Evolutionary conservation across 2,329 filamentous ascomycete species (phyloP).

Genomic region (Scedosporium dehoogii): DNA sequence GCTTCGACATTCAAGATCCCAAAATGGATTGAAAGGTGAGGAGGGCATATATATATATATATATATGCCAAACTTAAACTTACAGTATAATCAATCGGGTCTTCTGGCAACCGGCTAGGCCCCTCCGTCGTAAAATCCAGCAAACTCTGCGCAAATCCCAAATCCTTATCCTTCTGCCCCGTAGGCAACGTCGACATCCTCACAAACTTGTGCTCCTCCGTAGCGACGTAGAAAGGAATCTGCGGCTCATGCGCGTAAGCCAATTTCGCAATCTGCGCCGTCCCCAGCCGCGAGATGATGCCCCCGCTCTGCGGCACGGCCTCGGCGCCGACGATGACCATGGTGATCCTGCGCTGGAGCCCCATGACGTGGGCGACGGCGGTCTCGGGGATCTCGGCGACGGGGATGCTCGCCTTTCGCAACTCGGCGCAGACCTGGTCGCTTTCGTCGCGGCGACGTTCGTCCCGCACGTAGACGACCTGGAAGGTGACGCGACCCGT

Average conservation of each 20-base stretch:
- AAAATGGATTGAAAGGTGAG: not conserved
- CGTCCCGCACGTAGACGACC: conserved; percentile 69
- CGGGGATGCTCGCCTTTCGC: conserved; percentile 64
- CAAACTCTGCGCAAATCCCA: conserved; percentile 69
- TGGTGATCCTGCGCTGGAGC: conserved; percentile 46
- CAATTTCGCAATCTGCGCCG: conserved; percentile 75
- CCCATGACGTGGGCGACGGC: conserved; percentile 73
- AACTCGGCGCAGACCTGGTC: conserved; percentile 62
- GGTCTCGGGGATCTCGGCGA: conserved; percentile 47
- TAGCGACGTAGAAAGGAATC: conserved; percentile 80
- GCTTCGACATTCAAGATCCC: not conserved
- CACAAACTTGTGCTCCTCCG: conserved; percentile 95
- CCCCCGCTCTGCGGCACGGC: conserved; percentile 92
- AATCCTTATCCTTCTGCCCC: conserved; percentile 56
- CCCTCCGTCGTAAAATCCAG: conserved; percentile 58
- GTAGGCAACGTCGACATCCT: conserved; percentile 61
- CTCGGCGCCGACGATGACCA: conserved; percentile 62
- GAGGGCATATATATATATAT: conserved; percentile 6
- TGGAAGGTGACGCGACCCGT: conserved; percentile 57
- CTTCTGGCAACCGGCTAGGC: conserved; percentile 32
- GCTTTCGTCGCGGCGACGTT: conserved; percentile 48
- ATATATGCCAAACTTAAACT: conserved; percentile 23
- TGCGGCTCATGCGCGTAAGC: conserved; percentile 49
- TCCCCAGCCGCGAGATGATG: conserved; percentile 78
- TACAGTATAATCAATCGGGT: conserved; percentile 63